A percentile compares a stretch with the other conserved stretches of the same genome.
phyloP scores from a whole-genome alignment of 177 flowering plant species.

The Vitis hybrid region DNA sequence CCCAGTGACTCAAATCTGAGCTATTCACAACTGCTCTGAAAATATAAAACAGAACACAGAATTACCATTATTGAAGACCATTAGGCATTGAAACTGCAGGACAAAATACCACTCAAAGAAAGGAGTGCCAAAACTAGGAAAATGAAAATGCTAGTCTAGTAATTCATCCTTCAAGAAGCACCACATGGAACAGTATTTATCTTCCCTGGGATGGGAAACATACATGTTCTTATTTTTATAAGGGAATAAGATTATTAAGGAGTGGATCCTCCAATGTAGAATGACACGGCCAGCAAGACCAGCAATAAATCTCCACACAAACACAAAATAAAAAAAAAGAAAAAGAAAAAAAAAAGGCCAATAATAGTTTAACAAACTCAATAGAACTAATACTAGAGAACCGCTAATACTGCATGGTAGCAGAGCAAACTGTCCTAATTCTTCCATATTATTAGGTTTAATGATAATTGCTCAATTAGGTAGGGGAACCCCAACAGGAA shows the following conservation, averaged over 20 bases:
- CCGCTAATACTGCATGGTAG: not conserved
- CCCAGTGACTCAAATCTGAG: not conserved
- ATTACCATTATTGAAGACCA: not conserved
- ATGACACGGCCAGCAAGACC: not conserved
- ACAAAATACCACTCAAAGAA: not conserved
- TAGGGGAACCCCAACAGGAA: slow-evolving; percentile 1
- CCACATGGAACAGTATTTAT: not conserved
- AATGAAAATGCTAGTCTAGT: not conserved
- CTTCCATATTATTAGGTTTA: slow-evolving; percentile 6
- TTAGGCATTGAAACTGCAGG: not conserved
- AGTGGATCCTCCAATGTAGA: not conserved
- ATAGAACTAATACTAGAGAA: not conserved
- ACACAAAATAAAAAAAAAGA: no score
- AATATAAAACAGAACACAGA: not conserved
- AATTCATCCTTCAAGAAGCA: not conserved
- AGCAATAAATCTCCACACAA: not conserved
- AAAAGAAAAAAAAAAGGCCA: slow-evolving; percentile 1
- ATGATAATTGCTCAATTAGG: not conserved
- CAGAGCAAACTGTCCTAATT: not conserved
- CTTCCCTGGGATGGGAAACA: not conserved
- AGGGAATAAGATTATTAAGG: not conserved
- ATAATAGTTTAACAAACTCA: not conserved
- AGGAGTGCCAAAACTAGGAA: not conserved
- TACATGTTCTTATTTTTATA: not conserved
- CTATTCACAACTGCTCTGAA: not conserved